phyloP scores from a whole-genome alignment of 2,329 filamentous ascomycete species.

The Botrytis fabae region DNA sequence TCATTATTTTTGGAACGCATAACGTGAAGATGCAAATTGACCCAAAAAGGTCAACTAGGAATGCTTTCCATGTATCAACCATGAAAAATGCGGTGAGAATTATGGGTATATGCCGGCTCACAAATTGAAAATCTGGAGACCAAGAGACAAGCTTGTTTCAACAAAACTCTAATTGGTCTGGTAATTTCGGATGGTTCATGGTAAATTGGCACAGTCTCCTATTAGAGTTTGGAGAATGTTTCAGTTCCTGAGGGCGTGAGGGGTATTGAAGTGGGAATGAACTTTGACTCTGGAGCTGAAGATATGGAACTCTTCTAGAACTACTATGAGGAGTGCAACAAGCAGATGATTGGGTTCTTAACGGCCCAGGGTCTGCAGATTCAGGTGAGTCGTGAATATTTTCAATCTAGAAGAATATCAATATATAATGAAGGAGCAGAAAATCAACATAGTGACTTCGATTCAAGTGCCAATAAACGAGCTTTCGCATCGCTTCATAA shows the following conservation, averaged over 20 bases:
- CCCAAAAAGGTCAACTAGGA: neutral
- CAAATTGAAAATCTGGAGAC: neutral
- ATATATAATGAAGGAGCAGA: neutral
- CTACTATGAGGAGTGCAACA: conserved; percentile 15
- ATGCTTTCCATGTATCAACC: neutral
- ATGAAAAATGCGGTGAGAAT: neutral
- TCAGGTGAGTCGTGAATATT: too few species aligned
- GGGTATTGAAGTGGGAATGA: neutral
- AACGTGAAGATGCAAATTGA: neutral
- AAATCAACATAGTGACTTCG: neutral
- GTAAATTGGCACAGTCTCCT: neutral
- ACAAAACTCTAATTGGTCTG: neutral
- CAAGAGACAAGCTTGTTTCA: neutral
- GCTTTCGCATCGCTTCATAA: neutral
- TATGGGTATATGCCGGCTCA: neutral
- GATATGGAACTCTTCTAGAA: conserved; percentile 16
- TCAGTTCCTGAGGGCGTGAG: neutral
- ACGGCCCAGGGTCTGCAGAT: neutral
- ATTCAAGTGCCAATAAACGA: neutral
- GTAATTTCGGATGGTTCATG: neutral
- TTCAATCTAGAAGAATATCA: neutral
- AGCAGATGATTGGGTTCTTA: neutral
- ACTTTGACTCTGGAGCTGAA: neutral
- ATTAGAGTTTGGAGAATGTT: neutral
- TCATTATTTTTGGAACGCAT: neutral